These are phyloP conservation scores for Chaetomiaceae sp. DNA, from an alignment of 2,329 filamentous ascomycete species.

Conservation along the genomic window DNA sequence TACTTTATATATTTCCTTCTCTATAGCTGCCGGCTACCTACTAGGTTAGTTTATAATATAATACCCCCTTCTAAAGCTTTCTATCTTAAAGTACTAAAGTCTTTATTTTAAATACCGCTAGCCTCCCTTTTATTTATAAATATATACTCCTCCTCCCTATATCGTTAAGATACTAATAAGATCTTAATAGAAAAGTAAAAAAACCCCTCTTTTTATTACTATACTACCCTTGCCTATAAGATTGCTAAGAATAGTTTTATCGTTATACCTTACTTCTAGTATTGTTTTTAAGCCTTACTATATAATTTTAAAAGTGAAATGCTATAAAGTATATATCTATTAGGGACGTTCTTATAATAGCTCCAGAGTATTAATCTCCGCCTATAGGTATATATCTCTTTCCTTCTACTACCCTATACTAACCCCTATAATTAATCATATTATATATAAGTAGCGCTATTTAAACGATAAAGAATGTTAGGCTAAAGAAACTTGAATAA, in stretches of 20 bases:
- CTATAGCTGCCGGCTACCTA: too few relatives aligned
- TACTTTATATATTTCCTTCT: too few relatives aligned
- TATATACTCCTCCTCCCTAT: not conserved
- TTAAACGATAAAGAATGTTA: not conserved
- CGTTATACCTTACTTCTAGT: not conserved
- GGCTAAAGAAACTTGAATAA: too few relatives aligned
- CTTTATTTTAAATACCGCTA: not conserved
- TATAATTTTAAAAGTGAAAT: not conserved
- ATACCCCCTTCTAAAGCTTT: too few relatives aligned
- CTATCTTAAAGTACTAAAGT: not conserved
- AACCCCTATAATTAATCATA: not conserved
- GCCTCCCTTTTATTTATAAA: not conserved
- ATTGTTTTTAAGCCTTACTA: not conserved
- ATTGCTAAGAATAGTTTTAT: not conserved
- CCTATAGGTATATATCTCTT: not conserved
- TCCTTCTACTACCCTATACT: not conserved
- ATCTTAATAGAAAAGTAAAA: not conserved
- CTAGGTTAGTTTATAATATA: too few relatives aligned
- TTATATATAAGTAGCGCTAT: not conserved
- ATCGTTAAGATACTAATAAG: not conserved
- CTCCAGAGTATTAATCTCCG: not conserved
- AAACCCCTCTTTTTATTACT: not conserved
- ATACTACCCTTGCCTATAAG: not conserved
- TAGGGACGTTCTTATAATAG: not conserved
- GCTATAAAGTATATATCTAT: not conserved